Percentiles rank a stretch among this genome's conserved stretches.
Evolutionary conservation across 495 filamentous ascomycete genomes (phyloP).

Genomic region (Aeminium ludgeri): DNA sequence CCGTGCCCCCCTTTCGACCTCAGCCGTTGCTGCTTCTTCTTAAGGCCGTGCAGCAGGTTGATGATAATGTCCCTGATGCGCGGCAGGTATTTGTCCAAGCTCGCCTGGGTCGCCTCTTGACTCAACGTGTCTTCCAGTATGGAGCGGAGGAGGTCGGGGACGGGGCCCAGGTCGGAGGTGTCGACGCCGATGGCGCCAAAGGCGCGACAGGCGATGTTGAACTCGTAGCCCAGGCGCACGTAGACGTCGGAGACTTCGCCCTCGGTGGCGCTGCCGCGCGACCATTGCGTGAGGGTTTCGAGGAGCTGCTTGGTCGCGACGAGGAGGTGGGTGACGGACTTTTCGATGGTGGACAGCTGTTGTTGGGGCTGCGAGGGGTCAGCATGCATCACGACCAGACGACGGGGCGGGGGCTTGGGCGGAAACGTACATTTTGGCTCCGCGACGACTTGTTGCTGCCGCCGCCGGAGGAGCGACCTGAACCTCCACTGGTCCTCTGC

Average conservation of each 20-base stretch:
- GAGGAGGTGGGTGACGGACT: constrained; percentile 91
- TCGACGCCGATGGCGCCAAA: constrained; percentile 95
- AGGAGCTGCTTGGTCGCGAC: constrained; percentile 95
- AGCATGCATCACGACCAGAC: no score
- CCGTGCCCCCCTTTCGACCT: constrained; percentile 51
- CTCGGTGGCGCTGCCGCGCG: constrained; percentile 75
- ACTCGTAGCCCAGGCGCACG: constrained; percentile 91
- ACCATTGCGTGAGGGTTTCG: constrained; percentile 95
- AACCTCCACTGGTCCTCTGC: constrained; percentile 9
- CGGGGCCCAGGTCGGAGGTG: constrained; percentile 80
- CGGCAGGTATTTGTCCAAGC: constrained; percentile 79
- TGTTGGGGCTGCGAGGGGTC: constrained; percentile 39
- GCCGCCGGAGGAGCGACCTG: constrained; percentile 4
- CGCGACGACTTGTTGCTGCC: no score
- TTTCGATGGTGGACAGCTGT: constrained; percentile 86
- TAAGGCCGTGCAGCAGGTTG: constrained; percentile 83
- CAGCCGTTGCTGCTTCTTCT: constrained; percentile 85
- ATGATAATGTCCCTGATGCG: constrained; percentile 96
- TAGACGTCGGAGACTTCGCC: constrained; percentile 95
- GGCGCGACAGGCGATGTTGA: constrained; percentile 92
- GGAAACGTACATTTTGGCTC: constrained; percentile 8
- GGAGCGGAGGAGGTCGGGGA: constrained; percentile 72
- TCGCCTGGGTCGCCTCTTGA: constrained; percentile 85
- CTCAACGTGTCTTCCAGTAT: constrained; percentile 93
- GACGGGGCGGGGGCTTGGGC: neutral